Percentiles rank a stretch among this genome's conserved stretches.
These are phyloP conservation scores for Malassezia arunalokei DNA, from an alignment of 1,284 basidiomycete species.

Conservation along the genomic window DNA sequence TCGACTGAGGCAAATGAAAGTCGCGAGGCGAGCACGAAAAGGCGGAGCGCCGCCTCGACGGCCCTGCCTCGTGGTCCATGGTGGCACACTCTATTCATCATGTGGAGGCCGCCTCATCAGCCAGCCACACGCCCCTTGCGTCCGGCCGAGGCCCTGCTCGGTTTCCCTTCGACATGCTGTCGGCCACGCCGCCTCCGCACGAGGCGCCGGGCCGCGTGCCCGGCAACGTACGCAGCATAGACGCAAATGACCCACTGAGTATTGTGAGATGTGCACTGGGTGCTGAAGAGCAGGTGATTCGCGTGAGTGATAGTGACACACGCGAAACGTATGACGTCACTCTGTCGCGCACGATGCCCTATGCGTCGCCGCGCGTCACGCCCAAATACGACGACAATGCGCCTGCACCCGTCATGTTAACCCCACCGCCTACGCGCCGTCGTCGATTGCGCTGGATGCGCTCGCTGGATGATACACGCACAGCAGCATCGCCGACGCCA, in stretches of 20 bases:
- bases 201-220: too few species aligned
- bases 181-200: neutral
- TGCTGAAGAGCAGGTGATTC: constrained; percentile 35
- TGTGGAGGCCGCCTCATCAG: too few species aligned
- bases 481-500: neutral
- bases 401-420: neutral
- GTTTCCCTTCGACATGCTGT: neutral
- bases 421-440: constrained; percentile 3
- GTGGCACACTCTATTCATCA: too few species aligned
- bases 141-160: too few species aligned
- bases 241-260: constrained; percentile 6
- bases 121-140: too few species aligned
- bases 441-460: constrained; percentile 10
- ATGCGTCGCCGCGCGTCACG: constrained; percentile 29
- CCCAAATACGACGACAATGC: neutral
- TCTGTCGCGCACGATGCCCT: constrained; percentile 33
- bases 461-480: neutral
- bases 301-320: constrained; percentile 31
- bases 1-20: constrained; percentile 6
- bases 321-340: constrained; percentile 37
- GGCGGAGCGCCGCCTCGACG: neutral
- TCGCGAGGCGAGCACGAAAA: constrained; percentile 18
- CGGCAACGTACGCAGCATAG: neutral
- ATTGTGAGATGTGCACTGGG: constrained; percentile 28
- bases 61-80: too few species aligned